These are phyloP conservation scores for Scutellaria barbata DNA, from an alignment of 257 asterid species.

Conservation along the genomic window DNA sequence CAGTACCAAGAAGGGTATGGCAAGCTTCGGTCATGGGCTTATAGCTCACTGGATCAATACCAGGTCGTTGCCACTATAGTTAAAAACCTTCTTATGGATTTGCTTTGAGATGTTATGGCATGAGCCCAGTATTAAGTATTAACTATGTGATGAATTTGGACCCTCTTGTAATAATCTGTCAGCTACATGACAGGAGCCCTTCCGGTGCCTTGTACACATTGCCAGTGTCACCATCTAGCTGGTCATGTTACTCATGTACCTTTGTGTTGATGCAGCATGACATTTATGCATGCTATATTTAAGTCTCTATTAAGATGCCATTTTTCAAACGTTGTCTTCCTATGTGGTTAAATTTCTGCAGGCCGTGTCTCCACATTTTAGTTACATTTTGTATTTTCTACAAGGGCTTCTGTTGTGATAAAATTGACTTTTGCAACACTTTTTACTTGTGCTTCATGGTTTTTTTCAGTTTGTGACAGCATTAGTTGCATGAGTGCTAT, in stretches of 20 bases:
- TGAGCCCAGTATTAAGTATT: constrained; percentile 37
- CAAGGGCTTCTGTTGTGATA: neutral
- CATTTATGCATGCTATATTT: neutral
- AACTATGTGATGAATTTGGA: neutral
- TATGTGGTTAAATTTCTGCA: neutral
- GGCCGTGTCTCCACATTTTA: neutral
- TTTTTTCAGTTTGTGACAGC: neutral
- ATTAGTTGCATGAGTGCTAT: neutral
- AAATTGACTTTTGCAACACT: neutral
- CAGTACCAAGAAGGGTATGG: constrained; percentile 86
- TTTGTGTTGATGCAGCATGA: constrained; percentile 21
- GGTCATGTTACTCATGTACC: neutral
- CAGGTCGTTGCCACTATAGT: constrained; percentile 54
- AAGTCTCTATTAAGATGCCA: neutral
- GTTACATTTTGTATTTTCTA: neutral
- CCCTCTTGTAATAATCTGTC: neutral
- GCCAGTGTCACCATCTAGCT: constrained; percentile 33
- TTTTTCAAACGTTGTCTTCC: constrained; percentile 8
- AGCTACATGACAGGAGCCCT: constrained; percentile 34
- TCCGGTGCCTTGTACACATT: constrained; percentile 45
- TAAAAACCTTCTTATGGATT: constrained; percentile 8
- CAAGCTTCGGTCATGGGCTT: constrained; percentile 96
- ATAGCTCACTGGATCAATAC: constrained; percentile 86
- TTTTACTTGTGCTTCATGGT: constrained; percentile 12
- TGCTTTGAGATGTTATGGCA: neutral